Conservation (phyloP, 2,329 filamentous ascomycete species). For the Aspergillus thermomutatus region DNA sequence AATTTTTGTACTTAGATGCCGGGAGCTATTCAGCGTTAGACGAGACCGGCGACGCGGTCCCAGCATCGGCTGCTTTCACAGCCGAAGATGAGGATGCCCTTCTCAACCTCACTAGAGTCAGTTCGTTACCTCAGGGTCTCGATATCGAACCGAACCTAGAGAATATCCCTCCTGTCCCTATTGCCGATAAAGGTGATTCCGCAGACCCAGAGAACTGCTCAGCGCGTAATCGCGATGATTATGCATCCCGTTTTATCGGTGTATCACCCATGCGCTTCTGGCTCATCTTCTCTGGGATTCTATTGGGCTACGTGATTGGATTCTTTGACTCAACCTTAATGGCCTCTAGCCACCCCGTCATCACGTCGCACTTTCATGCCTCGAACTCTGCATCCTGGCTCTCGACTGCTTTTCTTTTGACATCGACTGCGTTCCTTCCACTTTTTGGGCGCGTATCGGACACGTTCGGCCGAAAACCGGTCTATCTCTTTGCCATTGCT, state of each 20-base stretch:
- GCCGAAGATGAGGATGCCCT: conserved; percentile 18
- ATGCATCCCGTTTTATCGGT: conserved; percentile 35
- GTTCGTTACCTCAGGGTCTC: conserved; percentile 25
- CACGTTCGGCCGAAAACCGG: conserved; percentile 64
- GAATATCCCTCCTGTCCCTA: conserved; percentile 14
- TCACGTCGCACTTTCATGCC: conserved; percentile 74
- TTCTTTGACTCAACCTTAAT: conserved; percentile 77
- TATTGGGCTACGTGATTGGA: conserved; percentile 54
- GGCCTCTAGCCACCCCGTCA: conserved; percentile 76
- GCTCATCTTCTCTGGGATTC: conserved; percentile 59
- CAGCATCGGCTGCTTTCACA: conserved; percentile 3
- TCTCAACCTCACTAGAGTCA: conserved; percentile 21
- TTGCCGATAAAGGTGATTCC: conserved; percentile 7
- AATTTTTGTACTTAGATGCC: conserved; percentile 32
- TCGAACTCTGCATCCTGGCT: conserved; percentile 81
- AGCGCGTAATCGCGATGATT: conserved; percentile 14
- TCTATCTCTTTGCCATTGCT: conserved; percentile 61
- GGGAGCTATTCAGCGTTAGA: conserved; percentile 37
- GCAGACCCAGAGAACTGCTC: conserved; percentile 5
- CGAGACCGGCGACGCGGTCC: conserved; percentile 11
- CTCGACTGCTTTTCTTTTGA: conserved; percentile 73
- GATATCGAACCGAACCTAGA: conserved; percentile 27
- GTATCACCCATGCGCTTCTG: conserved; percentile 52
- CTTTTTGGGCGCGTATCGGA: conserved; percentile 72
- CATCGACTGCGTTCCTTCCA: conserved; percentile 72